A percentile compares a stretch with the other conserved stretches of the same genome.
Evolutionary conservation across 139 green algal genomes (phyloP).

Genomic region (Chlamydomonas asymmetrica): DNA sequence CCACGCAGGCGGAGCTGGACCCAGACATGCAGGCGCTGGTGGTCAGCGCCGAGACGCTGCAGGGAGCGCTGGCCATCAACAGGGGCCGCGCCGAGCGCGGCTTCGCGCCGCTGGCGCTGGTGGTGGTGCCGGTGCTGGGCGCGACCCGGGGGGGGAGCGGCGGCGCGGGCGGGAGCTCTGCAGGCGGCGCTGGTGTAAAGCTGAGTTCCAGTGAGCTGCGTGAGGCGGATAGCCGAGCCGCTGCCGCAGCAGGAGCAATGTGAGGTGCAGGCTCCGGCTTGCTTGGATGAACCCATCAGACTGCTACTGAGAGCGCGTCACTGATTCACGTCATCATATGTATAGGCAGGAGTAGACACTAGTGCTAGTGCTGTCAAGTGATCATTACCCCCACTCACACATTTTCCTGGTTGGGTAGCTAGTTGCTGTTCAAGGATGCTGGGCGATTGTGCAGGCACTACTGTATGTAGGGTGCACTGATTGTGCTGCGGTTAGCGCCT

Average conservation of each 20-base stretch:
- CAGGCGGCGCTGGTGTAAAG: conserved; percentile 37
- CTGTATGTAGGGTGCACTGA: no score
- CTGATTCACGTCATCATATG: no score
- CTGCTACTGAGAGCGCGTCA: no score
- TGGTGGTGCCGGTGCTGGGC: conserved; percentile 77
- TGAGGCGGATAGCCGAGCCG: conserved; percentile 29
- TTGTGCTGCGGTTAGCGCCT: no score
- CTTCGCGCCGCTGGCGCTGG: conserved; percentile 60
- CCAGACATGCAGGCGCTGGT: conserved; percentile 80
- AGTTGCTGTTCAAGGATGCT: no score
- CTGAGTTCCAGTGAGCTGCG: conserved; percentile 71
- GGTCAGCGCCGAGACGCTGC: conserved; percentile 83
- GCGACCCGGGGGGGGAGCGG: neutral
- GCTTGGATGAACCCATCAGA: no score
- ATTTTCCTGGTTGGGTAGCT: no score
- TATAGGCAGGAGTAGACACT: no score
- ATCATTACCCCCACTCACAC: no score
- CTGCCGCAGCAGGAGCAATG: neutral
- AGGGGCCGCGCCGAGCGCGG: conserved; percentile 40
- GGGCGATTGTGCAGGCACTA: no score
- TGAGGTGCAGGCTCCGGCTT: no score
- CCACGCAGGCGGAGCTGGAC: conserved; percentile 72
- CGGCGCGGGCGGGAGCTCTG: neutral
- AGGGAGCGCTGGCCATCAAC: conserved; percentile 78
- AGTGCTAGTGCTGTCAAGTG: no score